phyloP scores from a whole-genome alignment of 2,329 filamentous ascomycete genomes.

The Laburnicola sp. region DNA sequence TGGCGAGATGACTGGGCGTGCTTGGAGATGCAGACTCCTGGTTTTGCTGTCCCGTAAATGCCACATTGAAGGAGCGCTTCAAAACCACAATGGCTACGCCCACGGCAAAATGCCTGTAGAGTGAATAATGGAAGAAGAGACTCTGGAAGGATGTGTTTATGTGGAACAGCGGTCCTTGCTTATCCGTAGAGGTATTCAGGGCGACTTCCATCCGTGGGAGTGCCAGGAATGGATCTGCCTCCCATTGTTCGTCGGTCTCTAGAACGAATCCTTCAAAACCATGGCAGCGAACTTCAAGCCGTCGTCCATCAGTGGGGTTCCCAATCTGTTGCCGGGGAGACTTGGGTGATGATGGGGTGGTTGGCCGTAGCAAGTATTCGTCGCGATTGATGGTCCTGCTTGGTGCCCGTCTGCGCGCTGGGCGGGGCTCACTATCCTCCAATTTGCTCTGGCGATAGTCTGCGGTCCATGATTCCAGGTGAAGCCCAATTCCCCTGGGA shows the following conservation, averaged over 20 bases:
- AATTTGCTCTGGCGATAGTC: conserved; percentile 85
- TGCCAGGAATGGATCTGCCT: conserved; percentile 81
- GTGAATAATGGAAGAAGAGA: conserved; percentile 82
- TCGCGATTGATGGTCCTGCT: conserved; percentile 66
- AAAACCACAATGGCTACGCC: conserved; percentile 80
- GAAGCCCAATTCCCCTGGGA: conserved; percentile 79
- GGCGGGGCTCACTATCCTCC: conserved; percentile 63
- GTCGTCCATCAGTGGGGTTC: conserved; percentile 70
- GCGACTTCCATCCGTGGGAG: conserved; percentile 86
- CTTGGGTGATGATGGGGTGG: conserved; percentile 53
- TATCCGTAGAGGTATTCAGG: conserved; percentile 81
- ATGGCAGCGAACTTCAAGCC: conserved; percentile 76
- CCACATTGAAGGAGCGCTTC: conserved; percentile 46
- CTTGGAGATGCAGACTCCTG: conserved; percentile 19
- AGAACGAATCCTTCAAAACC: conserved; percentile 90
- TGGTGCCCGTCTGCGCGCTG: conserved; percentile 69
- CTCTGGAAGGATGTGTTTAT: conserved; percentile 79
- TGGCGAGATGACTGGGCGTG: conserved; percentile 29
- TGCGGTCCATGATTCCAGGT: conserved; percentile 82
- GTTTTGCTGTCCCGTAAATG: conserved; percentile 17
- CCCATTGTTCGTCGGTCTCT: conserved; percentile 81
- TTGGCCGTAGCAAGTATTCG: conserved; percentile 61
- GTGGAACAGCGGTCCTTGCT: conserved; percentile 84
- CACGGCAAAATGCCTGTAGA: conserved; percentile 89
- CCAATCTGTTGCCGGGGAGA: conserved; percentile 55